These are phyloP conservation scores for Paecilomyces niveus DNA, from an alignment of 2,329 filamentous ascomycete species.

Conservation along the genomic window DNA sequence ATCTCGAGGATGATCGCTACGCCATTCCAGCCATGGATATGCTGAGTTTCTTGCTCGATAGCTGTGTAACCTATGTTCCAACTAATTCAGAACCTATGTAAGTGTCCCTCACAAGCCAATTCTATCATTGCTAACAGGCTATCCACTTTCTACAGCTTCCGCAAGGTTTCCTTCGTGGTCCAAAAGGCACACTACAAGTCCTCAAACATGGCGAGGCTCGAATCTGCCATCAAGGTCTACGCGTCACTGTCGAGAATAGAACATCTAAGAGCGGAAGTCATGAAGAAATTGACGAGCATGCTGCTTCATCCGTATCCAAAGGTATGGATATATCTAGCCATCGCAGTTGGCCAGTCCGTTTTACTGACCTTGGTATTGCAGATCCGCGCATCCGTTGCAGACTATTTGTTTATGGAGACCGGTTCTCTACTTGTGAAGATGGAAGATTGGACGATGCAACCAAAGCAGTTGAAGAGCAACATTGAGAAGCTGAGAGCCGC, in stretches of 20 bases:
- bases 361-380: slow-evolving; percentile 11
- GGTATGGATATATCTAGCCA: slow-evolving; percentile 35
- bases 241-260: slow-evolving; percentile 56
- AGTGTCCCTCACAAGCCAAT: background rate
- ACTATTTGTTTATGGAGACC: slow-evolving; percentile 30
- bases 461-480: slow-evolving; percentile 25
- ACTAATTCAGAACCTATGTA: slow-evolving; percentile 38
- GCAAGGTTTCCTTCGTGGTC: slow-evolving; percentile 59
- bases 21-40: slow-evolving; percentile 71
- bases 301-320: slow-evolving; percentile 76
- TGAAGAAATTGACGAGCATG: slow-evolving; percentile 64
- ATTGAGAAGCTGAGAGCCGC: slow-evolving; percentile 21
- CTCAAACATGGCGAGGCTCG: slow-evolving; percentile 71
- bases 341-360: background rate
- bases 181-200: slow-evolving; percentile 80
- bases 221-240: slow-evolving; percentile 75
- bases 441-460: slow-evolving; percentile 12
- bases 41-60: slow-evolving; percentile 68
- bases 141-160: slow-evolving; percentile 35
- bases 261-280: slow-evolving; percentile 47
- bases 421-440: slow-evolving; percentile 20
- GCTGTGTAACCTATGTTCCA: slow-evolving; percentile 32
- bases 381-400: slow-evolving; percentile 29
- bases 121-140: slow-evolving; percentile 3
- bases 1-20: slow-evolving; percentile 59